Conservation (phyloP, 352 stramenopile genomes). For the Globisporangium megalacanthum region DNA sequence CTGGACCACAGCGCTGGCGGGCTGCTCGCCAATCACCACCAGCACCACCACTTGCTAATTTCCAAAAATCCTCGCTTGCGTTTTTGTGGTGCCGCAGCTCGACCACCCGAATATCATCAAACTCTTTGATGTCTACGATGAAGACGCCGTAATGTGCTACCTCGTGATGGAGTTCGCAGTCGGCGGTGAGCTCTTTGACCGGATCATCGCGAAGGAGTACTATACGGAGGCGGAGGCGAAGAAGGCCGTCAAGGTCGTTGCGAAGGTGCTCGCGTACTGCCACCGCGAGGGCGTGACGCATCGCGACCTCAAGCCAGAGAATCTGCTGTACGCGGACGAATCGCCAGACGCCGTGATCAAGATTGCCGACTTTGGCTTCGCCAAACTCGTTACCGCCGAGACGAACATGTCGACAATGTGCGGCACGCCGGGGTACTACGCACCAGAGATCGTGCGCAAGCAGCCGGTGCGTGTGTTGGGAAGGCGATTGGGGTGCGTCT, state of each 20-base stretch:
- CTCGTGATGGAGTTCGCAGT: conserved; percentile 88
- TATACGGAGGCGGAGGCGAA: conserved; percentile 89
- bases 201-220: conserved; percentile 90
- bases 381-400: conserved; percentile 73
- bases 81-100: conserved; percentile 22
- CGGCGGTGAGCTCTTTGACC: conserved; percentile 91
- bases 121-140: conserved; percentile 81
- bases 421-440: conserved; percentile 95
- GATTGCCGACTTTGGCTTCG: conserved; percentile 90
- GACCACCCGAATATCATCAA: conserved; percentile 88
- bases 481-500: no score
- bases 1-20: no score
- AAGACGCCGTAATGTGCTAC: conserved; percentile 68
- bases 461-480: conserved; percentile 34
- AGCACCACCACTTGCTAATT: no score
- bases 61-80: background rate
- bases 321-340: conserved; percentile 88
- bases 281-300: conserved; percentile 85
- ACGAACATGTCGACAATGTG: conserved; percentile 87
- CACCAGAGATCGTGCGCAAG: conserved; percentile 94
- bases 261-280: conserved; percentile 84
- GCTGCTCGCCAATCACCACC: no score
- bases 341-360: conserved; percentile 90
- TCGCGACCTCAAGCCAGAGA: conserved; percentile 64
- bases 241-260: conserved; percentile 79